Base-by-base conservation (phyloP, 2,329 filamentous ascomycete species). In the Cadophora luteo-olivacea region DNA sequence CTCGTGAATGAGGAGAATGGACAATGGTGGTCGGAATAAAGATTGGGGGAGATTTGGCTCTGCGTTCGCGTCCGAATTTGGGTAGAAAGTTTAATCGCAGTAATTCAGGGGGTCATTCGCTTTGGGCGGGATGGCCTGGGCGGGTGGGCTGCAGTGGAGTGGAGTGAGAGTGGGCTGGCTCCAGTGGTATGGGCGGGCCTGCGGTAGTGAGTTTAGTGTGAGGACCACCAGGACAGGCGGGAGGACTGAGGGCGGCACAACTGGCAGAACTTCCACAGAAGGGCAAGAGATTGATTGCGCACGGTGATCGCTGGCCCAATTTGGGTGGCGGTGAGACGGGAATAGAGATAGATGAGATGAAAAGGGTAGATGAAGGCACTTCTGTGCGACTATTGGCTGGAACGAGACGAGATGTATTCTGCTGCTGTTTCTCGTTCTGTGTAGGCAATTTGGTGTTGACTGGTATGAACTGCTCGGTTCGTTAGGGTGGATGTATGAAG, bases 31-130 rank as follows among this genome's bases (percentile, higher is more conserved):
- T 61, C 7, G 41, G 25, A 48, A 61, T 61, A 49, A 22, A 33
- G 58, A 60, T 60, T 61, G 25, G 38, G 49, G 33, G n/a, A 29
- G 38, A 22, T 64, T 54, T 51, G 14, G 62, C 29, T 55, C 14
- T 38, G 16, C n/a, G 19, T 58, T 38, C 32, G 58, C 68, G 66
- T 64, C 68, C 66, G 36, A 58, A 61, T 70, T 45, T 61, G 66
- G 62, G 38, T 38, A 45, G 66, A 45, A 68, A 64, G 58, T 64
- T 65, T 68, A 61, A 69, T 65, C 41, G 60, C 12, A 45, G 55
- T 55, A 57, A 64, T 65, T 65, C 67, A 65, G 67, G 63, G 63
- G 63, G 14, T 49, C 24, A 24, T 16, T 55, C 51, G 24, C 29
- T 55, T 33, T 55, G 29, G 51, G 51, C 51, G 45, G 45, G 45